Conservation (phyloP, 73 alveolate genomes). For the Paramecium pentaurelia region DNA sequence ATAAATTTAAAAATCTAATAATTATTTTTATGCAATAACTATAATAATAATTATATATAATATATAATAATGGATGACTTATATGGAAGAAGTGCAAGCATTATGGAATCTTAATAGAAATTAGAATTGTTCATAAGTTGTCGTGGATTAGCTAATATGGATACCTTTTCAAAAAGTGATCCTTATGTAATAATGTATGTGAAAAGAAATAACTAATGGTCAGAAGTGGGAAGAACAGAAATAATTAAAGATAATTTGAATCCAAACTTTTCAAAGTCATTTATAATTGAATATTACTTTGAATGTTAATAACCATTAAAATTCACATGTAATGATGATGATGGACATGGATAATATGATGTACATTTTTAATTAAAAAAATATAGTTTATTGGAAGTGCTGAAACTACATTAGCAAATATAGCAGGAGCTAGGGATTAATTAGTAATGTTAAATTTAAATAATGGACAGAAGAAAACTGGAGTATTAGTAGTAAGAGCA, state of each 20-base stretch:
- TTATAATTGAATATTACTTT: constrained; percentile 67
- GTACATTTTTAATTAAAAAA: background rate
- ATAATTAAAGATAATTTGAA: constrained; percentile 66
- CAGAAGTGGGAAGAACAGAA: constrained; percentile 69
- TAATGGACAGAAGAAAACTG: background rate
- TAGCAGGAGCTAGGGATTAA: constrained; percentile 33
- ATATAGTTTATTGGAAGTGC: background rate
- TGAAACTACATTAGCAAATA: constrained; percentile 7
- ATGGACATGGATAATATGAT: constrained; percentile 32
- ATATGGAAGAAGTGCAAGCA: constrained; percentile 42
- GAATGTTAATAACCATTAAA: constrained; percentile 58
- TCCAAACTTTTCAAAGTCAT: constrained; percentile 72
- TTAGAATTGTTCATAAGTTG: constrained; percentile 70
- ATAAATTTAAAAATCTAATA: background rate
- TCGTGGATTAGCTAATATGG: constrained; percentile 67
- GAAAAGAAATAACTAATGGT: constrained; percentile 50
- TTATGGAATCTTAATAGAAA: constrained; percentile 37
- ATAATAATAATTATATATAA: background rate
- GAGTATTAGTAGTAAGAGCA: background rate
- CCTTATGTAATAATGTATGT: constrained; percentile 68
- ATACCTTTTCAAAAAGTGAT: constrained; percentile 71
- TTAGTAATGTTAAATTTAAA: background rate
- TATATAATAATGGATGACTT: background rate
- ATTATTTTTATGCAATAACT: background rate
- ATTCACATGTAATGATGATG: constrained; percentile 13